Conservation (phyloP, 768 basidiomycete genomes). For the Pulveroboletus sp. region DNA sequence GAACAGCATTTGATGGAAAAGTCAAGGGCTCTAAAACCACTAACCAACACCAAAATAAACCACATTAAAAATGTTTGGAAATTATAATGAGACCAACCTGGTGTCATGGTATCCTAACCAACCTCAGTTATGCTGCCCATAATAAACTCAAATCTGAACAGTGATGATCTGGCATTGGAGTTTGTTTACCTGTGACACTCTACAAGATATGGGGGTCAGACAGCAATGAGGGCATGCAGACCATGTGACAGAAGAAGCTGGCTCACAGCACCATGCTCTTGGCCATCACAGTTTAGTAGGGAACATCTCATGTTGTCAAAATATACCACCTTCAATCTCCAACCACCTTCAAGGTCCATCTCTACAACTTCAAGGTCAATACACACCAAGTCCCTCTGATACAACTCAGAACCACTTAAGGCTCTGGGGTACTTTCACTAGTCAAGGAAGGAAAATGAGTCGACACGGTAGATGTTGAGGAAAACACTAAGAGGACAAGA, state of each 20-base stretch:
- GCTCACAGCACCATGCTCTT: conserved; percentile 30
- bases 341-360: too few relatives aligned
- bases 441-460: too few relatives aligned
- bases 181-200: conserved; percentile 29
- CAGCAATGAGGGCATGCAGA: background rate
- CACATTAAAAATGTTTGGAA: background rate
- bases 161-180: conserved; percentile 25
- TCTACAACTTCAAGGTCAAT: too few relatives aligned
- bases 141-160: conserved; percentile 35
- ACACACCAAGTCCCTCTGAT: too few relatives aligned
- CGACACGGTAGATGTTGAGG: too few relatives aligned
- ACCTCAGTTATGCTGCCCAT: conserved; percentile 23
- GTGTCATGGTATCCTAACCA: conserved; percentile 23
- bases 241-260: conserved; percentile 6
- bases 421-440: too few relatives aligned
- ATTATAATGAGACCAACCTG: background rate
- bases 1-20: too few relatives aligned
- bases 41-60: background rate
- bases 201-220: conserved; percentile 25
- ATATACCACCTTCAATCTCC: too few relatives aligned
- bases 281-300: conserved; percentile 26
- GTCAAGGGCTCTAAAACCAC: background rate
- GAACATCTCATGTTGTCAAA: conserved; percentile 15
- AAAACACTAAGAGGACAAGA: too few relatives aligned
- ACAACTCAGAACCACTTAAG: too few relatives aligned